Percentiles rank a stretch among this genome's conserved stretches.
phyloP scores from a whole-genome alignment of 2,329 filamentous ascomycete genomes.

The Thermoascus crustaceus region DNA sequence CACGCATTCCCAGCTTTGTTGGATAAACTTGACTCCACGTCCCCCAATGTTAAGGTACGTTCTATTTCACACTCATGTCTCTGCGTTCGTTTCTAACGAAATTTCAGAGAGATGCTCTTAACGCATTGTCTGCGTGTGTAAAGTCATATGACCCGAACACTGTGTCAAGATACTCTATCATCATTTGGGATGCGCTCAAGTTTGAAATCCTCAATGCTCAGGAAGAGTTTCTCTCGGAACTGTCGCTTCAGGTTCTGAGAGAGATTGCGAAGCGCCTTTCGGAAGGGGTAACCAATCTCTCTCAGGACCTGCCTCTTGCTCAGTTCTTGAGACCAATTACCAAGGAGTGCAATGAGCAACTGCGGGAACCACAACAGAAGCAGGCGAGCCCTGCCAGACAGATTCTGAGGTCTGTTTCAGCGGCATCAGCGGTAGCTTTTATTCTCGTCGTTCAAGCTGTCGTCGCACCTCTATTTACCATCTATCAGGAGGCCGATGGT shows the following conservation, averaged over 20 bases:
- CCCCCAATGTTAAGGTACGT: conserved; percentile 55
- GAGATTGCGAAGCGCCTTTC: conserved; percentile 50
- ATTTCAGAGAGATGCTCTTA: conserved; percentile 53
- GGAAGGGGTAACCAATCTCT: conserved; percentile 27
- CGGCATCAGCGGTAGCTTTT: conserved; percentile 48
- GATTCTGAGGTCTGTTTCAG: conserved; percentile 50
- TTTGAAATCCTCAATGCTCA: conserved; percentile 61
- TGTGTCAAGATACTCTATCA: conserved; percentile 55
- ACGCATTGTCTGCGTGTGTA: conserved; percentile 53
- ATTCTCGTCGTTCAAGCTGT: conserved; percentile 49
- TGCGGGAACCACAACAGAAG: conserved; percentile 61
- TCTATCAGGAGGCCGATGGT: conserved; percentile 54
- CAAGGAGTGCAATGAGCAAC: conserved; percentile 60
- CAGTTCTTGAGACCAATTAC: conserved; percentile 54
- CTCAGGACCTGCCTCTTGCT: conserved; percentile 38
- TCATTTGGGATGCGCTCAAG: conserved; percentile 60
- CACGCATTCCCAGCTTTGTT: conserved; percentile 59
- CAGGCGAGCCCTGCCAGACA: conserved; percentile 57
- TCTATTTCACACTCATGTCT: neutral
- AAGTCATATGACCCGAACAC: conserved; percentile 51
- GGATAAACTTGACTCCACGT: conserved; percentile 62
- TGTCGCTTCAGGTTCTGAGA: conserved; percentile 48
- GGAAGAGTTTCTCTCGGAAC: conserved; percentile 56
- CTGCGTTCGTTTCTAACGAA: conserved; percentile 12
- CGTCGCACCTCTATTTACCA: conserved; percentile 49